Evolutionary conservation across 2,329 filamentous ascomycete species (phyloP), one percentile per base, ranked within the genome.

Genomic region (Passalora sequoiae): DNA sequence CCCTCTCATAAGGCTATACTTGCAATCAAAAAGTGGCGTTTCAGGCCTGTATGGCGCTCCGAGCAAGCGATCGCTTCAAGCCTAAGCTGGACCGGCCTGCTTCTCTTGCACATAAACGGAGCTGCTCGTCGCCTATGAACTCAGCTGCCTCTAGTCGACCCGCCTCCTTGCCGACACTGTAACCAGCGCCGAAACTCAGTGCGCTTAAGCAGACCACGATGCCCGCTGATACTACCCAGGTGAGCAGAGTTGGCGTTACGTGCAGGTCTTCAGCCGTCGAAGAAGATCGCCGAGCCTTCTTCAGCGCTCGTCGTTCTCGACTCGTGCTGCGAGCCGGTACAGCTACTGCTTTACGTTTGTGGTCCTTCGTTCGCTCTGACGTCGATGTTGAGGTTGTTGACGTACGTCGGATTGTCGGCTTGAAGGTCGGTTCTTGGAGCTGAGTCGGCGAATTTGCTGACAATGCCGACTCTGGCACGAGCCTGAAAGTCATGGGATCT

Each of bases 141-240:
- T 43, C 41, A 4, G 47, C 50, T 4, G 53, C 47, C 29, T 58
- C 56, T 10, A 59, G 29, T 2, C 47, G 28, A 7, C 56, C 58
- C 3, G 55, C 58, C 27, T 82, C 78, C 42, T 72, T 72, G 8
- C 80, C 80, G 10, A 81, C 69, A 10, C 76, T 74, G 55, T 82
- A 83, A 1, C 80, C 80, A 3, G 80, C 79, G 1, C 76, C 77
- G 60, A 83, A 83, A 54, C 77, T 80, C 49, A 83, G 73, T 2
- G 79, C 80, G 12, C 76, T 79, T 43, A 83, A 74, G 0, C 82
- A 69, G 2, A 83, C 76, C 1, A 83, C 76, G 13, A 83, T 78
- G 2, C 80, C 78, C 0, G 80, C 80, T 37, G 77, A 79, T 35
- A 82, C 74, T 4, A 82, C 75, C 80, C 80, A 83, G 0, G 79